Conservation (phyloP, 192 early-diverging fungal species). For the Entrophospora sp. region DNA sequence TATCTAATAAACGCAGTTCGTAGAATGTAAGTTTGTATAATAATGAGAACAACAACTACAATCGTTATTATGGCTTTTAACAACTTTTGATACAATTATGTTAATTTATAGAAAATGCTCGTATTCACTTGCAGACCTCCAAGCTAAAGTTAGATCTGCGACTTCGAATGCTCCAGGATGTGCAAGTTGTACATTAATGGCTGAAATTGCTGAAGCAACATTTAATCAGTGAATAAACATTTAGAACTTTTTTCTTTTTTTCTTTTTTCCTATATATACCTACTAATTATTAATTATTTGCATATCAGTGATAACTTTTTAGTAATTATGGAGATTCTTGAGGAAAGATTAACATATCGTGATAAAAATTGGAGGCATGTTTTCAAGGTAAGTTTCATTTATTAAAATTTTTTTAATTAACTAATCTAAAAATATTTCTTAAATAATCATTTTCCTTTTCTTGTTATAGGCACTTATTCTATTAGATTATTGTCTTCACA, state of each 20-base stretch:
- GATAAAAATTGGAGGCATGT: slow-evolving; percentile 99
- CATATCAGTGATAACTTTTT: slow-evolving; percentile 70
- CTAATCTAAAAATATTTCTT: too few relatives aligned
- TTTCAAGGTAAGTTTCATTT: slow-evolving; percentile 74
- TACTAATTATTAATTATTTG: background rate
- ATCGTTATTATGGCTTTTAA: background rate
- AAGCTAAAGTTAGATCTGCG: slow-evolving; percentile 82
- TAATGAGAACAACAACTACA: too few relatives aligned
- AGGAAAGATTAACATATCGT: slow-evolving; percentile 93
- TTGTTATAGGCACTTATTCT: slow-evolving; percentile 66
- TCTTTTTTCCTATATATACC: background rate
- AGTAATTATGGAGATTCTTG: slow-evolving; percentile 97
- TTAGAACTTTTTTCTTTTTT: too few relatives aligned
- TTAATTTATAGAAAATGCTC: slow-evolving; percentile 61
- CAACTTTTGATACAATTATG: background rate
- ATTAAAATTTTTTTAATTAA: too few relatives aligned
- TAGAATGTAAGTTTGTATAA: too few relatives aligned
- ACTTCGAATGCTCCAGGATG: slow-evolving; percentile 73
- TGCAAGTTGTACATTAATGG: slow-evolving; percentile 69
- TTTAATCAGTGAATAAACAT: slow-evolving; percentile 68
- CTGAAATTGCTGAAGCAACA: slow-evolving; percentile 79
- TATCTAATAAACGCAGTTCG: too few relatives aligned
- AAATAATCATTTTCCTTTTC: background rate
- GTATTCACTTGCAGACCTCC: slow-evolving; percentile 83
- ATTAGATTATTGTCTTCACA: slow-evolving; percentile 75